A percentile compares a stretch with the other conserved stretches of the same genome.
Evolutionary conservation across 805 yeast species (phyloP).

Genomic region (Hermanozyma aechmeae): DNA sequence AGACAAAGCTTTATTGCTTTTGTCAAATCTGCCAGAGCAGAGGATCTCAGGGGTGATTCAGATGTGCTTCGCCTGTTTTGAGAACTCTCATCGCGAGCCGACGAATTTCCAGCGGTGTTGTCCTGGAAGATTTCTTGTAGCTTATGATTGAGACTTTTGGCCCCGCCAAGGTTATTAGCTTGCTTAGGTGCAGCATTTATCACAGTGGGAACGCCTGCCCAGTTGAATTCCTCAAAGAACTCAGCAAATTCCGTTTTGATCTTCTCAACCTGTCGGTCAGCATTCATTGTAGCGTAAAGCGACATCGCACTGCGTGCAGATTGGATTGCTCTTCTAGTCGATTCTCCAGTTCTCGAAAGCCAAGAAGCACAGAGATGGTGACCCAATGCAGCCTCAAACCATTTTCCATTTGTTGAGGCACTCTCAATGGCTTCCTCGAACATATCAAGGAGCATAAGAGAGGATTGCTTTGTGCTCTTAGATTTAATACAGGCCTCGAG

Average conservation of each 20-base stretch:
- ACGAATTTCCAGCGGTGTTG: too few species aligned
- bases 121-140: too few species aligned
- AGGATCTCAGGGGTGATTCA: too few species aligned
- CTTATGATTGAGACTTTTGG: too few species aligned
- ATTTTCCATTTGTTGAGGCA: constrained; percentile 19
- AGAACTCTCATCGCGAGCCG: too few species aligned
- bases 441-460: constrained; percentile 31
- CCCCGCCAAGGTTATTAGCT: too few species aligned
- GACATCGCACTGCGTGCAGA: constrained; percentile 30
- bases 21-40: constrained; percentile 8
- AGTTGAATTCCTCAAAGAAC: constrained; percentile 14
- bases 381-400: constrained; percentile 31
- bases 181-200: too few species aligned
- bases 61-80: too few species aligned
- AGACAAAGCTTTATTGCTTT: constrained; percentile 37
- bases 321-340: constrained; percentile 22
- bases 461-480: constrained; percentile 10
- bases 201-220: constrained; percentile 21
- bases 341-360: constrained; percentile 14
- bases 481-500: constrained; percentile 21
- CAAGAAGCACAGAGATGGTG: constrained; percentile 36
- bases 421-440: constrained; percentile 38
- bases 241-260: constrained; percentile 20
- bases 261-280: constrained; percentile 11
- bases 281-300: constrained; percentile 20